Evolutionary conservation across 331 rosid species (phyloP).

Genomic region (Pyracantha coccinea): DNA sequence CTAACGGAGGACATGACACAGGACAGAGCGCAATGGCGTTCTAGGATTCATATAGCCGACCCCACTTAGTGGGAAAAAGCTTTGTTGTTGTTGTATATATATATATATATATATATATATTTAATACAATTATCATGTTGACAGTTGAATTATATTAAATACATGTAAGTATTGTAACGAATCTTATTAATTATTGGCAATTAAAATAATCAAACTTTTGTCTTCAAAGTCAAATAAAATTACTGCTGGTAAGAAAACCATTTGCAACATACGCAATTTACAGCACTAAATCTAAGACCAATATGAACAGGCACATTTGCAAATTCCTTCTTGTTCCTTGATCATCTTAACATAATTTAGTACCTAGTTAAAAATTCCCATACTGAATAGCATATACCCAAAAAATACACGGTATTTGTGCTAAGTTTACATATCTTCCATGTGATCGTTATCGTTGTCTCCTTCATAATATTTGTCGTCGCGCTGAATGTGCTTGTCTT

Average conservation of each 20-base stretch:
- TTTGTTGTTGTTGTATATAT: too few relatives aligned
- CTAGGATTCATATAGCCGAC: too few relatives aligned
- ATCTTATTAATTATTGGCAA: too few relatives aligned
- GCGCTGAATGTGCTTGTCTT: constrained; percentile 88
- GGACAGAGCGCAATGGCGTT: too few relatives aligned
- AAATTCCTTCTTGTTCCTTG: neutral
- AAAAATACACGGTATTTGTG: neutral
- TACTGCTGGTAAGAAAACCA: neutral
- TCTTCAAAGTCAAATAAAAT: too few relatives aligned
- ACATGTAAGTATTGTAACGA: too few relatives aligned
- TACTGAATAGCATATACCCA: neutral
- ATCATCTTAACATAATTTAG: neutral
- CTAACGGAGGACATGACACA: too few relatives aligned
- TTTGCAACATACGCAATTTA: neutral
- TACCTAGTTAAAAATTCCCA: constrained; percentile 10
- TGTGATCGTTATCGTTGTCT: constrained; percentile 81
- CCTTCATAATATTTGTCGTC: constrained; percentile 91
- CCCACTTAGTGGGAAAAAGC: too few relatives aligned
- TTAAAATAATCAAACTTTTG: too few relatives aligned
- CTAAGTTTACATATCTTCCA: constrained; percentile 46
- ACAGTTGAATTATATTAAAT: too few relatives aligned
- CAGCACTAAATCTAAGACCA: neutral
- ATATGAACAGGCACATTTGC: neutral
- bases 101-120: too few relatives aligned
- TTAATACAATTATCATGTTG: too few relatives aligned